Evolutionary conservation across 1,284 basidiomycete species (phyloP).

Genomic region (Pulveroboletus sp.): DNA sequence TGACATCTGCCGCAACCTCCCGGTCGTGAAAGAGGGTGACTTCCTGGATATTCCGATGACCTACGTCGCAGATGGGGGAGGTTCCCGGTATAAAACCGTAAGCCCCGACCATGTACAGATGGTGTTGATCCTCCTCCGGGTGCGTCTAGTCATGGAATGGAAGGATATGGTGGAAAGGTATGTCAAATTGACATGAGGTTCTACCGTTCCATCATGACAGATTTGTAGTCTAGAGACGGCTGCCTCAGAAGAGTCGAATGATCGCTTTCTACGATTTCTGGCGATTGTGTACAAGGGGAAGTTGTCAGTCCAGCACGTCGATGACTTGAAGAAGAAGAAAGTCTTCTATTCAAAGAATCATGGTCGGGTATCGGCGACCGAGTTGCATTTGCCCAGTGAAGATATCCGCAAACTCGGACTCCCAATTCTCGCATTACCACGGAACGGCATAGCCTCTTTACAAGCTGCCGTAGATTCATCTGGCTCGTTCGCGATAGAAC

Average conservation of each 20-base stretch:
- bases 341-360: constrained; percentile 18
- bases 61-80: background rate
- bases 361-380: constrained; percentile 1
- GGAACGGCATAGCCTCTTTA: background rate
- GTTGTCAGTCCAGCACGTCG: background rate
- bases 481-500: background rate
- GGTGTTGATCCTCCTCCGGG: constrained; percentile 6
- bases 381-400: constrained; percentile 19
- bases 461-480: background rate
- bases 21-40: constrained; percentile 11
- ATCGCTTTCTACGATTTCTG: constrained; percentile 13
- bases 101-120: background rate
- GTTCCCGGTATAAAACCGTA: background rate
- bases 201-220: background rate
- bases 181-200: background rate
- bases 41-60: constrained; percentile 5
- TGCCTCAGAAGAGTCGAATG: constrained; percentile 17
- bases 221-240: constrained; percentile 12
- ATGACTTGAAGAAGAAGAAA: constrained; percentile 6
- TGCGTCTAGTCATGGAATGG: constrained; percentile 13
- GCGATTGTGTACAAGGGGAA: background rate
- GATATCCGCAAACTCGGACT: constrained; percentile 18
- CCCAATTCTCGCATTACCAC: constrained; percentile 21
- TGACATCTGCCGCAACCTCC: constrained; percentile 23
- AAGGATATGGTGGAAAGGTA: constrained; percentile 12